phyloP scores from a whole-genome alignment of 768 basidiomycete species.

The Artomyces pyxidatus region DNA sequence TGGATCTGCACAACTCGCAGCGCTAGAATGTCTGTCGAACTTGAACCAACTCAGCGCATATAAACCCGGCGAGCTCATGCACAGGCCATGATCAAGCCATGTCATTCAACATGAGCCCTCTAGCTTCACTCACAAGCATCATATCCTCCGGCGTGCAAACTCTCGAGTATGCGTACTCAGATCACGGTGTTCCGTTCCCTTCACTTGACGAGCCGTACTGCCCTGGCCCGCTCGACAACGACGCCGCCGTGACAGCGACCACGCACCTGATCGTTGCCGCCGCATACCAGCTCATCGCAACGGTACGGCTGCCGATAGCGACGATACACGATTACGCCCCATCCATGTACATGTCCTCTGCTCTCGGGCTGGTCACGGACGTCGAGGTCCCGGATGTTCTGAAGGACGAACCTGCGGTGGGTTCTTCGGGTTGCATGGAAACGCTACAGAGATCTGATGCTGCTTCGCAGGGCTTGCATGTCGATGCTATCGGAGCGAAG shows the following conservation, averaged over 20 bases:
- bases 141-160: too few relatives aligned
- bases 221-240: neutral
- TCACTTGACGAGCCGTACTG: slow-evolving; percentile 1
- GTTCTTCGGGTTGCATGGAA: neutral
- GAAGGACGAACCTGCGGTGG: neutral
- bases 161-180: neutral
- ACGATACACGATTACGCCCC: too few relatives aligned
- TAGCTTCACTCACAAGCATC: too few relatives aligned
- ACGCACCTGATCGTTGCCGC: neutral
- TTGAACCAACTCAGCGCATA: too few relatives aligned
- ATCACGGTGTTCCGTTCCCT: neutral
- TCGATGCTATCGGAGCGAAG: neutral
- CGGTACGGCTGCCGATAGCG: neutral
- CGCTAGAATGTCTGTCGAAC: too few relatives aligned
- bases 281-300: neutral
- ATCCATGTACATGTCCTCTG: too few relatives aligned
- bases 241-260: neutral
- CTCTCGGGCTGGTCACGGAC: neutral
- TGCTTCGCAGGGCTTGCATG: neutral
- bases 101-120: too few relatives aligned
- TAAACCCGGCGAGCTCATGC: too few relatives aligned
- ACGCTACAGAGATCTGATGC: too few relatives aligned
- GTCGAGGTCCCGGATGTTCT: neutral
- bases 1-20: too few relatives aligned
- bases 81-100: too few relatives aligned